Base-by-base conservation (phyloP, 2,329 filamentous ascomycete genomes). In the Fusarium robinianum region DNA sequence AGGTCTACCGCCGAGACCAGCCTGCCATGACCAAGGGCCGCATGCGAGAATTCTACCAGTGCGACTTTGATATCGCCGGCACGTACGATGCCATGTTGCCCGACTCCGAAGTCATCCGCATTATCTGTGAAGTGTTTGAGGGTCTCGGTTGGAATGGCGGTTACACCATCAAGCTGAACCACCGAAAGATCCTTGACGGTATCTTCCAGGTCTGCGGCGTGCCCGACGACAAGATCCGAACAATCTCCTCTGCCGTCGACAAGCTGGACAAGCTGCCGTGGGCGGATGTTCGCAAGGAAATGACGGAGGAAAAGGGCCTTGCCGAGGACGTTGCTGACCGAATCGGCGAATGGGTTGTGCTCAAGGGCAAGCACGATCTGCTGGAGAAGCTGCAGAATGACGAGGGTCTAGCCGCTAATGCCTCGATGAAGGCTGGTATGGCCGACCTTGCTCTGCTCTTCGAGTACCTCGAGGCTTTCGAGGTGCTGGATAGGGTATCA, bases 11-110 rank as follows among this genome's bases (percentile, higher is more conserved):
- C 33, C 58, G 70, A 58, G 70, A 73, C 45, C 70, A 73, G 51
- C 70, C 70, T 9, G 60, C 90, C 49, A 89, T 96, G 73, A 88
- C 86, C 51, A 94, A 95, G 67, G 92, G 91, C 37, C 83, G 91
- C 40, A 94, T 96, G 87, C 82, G 92, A 63, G 92, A 96, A 71
- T 96, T 96, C 71, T 96, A 95, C 74, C 91, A 96, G 71, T 96
- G 91, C 73, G 92, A 97, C 72, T 95, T 96, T 64, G 91, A 96
- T 66, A 92, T 96, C 71, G 91, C 91, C 9, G 90, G 91, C 49
- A 76, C 74, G 27, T 95, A 90, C 72, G 92, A 96, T 66, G 72
- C 88, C 40, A 96, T 96, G 90, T 79, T 96, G 17, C 89, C 91
- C 43, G 92, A 96, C 64, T 88, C 90, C 24, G 91, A 96, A 72